Conservation (phyloP, 352 stramenopile genomes). For the Phytophthora chlamydospora region DNA sequence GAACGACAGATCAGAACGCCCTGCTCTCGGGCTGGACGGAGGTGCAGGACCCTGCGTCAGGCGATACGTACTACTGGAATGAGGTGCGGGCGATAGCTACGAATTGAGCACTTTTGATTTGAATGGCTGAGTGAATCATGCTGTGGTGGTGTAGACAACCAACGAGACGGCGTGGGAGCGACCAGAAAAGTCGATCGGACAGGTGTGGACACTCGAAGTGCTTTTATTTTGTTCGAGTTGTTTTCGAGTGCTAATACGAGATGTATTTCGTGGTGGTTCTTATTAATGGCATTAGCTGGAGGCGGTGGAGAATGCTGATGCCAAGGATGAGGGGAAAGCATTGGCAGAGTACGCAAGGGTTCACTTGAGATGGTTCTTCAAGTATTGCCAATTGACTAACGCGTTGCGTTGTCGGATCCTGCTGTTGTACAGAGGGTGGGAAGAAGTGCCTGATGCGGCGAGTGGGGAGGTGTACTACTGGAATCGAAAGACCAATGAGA, state of each 20-base stretch:
- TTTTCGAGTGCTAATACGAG: too few relatives aligned
- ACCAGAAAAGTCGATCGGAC: constrained; percentile 26
- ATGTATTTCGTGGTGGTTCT: neutral
- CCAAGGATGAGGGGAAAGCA: constrained; percentile 9
- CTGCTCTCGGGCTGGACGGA: constrained; percentile 64
- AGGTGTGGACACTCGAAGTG: constrained; percentile 5
- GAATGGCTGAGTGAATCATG: constrained; percentile 3
- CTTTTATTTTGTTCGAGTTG: too few relatives aligned
- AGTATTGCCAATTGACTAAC: neutral
- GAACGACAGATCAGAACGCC: constrained; percentile 22
- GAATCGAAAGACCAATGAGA: constrained; percentile 78
- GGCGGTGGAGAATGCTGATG: constrained; percentile 7
- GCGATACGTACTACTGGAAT: constrained; percentile 84
- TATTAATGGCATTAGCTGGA: neutral
- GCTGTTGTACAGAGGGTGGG: constrained; percentile 55
- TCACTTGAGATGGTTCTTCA: neutral
- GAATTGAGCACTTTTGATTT: neutral
- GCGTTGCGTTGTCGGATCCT: neutral
- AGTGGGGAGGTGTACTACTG: constrained; percentile 75
- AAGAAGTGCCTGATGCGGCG: constrained; percentile 59
- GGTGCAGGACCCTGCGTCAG: constrained; percentile 49
- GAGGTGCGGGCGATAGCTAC: constrained; percentile 43
- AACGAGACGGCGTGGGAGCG: constrained; percentile 83
- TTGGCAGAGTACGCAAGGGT: constrained; percentile 29
- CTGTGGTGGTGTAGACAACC: constrained; percentile 48